Evolutionary conservation across 2,329 filamentous ascomycete genomes (phyloP).

Genomic region (Thelonectria blattea): DNA sequence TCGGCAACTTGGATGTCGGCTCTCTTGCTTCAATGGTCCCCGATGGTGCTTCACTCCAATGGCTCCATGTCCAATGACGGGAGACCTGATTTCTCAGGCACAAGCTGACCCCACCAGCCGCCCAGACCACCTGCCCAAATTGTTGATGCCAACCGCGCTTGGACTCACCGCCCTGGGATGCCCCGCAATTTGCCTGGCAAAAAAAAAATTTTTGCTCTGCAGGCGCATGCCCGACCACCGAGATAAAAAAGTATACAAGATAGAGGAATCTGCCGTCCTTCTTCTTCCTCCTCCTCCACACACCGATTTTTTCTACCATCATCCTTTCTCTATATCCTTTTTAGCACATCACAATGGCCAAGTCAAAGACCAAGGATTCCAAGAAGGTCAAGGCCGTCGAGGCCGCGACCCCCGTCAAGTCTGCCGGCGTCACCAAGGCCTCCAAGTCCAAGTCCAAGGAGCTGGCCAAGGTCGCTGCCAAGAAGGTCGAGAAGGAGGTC

Average conservation of each 20-base stretch:
- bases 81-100: slow-evolving; percentile 43
- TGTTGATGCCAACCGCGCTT: slow-evolving; percentile 5
- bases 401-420: slow-evolving; percentile 64
- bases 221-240: slow-evolving; percentile 33
- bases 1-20: slow-evolving; percentile 34
- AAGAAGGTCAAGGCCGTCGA: slow-evolving; percentile 61
- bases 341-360: slow-evolving; percentile 62
- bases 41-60: too few relatives aligned
- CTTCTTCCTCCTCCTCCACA: slow-evolving; percentile 30
- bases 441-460: slow-evolving; percentile 72
- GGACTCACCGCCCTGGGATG: slow-evolving; percentile 44
- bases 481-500: slow-evolving; percentile 55
- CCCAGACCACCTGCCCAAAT: slow-evolving; percentile 31
- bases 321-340: slow-evolving; percentile 17
- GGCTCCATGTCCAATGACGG: slow-evolving; percentile 31
- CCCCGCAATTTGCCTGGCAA: slow-evolving; percentile 44
- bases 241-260: slow-evolving; percentile 30
- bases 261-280: slow-evolving; percentile 21
- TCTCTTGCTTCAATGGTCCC: slow-evolving; percentile 33
- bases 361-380: slow-evolving; percentile 65
- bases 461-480: slow-evolving; percentile 65
- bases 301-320: slow-evolving; percentile 10
- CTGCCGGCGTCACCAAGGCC: slow-evolving; percentile 70
- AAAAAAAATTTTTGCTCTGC: slow-evolving; percentile 39
- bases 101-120: slow-evolving; percentile 13